These are phyloP conservation scores for Backusella tuberculispora DNA, from an alignment of 192 early-diverging fungal species.

Conservation along the genomic window DNA sequence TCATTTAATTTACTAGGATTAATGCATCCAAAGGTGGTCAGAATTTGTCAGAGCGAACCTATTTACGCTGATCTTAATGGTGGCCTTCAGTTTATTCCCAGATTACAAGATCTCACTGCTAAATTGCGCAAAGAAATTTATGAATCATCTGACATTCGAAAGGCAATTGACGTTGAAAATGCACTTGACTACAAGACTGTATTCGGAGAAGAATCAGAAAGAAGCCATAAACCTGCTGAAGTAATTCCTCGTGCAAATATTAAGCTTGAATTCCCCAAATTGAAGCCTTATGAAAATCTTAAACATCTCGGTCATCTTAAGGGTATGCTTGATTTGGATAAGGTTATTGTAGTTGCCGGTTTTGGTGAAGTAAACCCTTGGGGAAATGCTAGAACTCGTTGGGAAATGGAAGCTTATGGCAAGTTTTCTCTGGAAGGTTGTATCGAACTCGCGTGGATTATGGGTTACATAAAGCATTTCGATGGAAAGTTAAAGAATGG, in stretches of 20 bases:
- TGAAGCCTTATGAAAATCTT: slow-evolving; percentile 64
- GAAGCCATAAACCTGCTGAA: slow-evolving; percentile 57
- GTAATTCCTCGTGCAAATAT: slow-evolving; percentile 87
- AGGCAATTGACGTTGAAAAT: slow-evolving; percentile 79
- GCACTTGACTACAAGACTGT: slow-evolving; percentile 79
- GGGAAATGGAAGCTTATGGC: slow-evolving; percentile 94
- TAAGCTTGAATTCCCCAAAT: slow-evolving; percentile 79
- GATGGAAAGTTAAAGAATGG: slow-evolving; percentile 81
- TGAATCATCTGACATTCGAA: slow-evolving; percentile 85
- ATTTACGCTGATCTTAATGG: slow-evolving; percentile 94
- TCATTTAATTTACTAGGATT: slow-evolving; percentile 91
- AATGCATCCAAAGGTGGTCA: slow-evolving; percentile 78
- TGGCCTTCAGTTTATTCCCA: slow-evolving; percentile 84
- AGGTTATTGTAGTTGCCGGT: slow-evolving; percentile 91
- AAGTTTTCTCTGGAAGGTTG: slow-evolving; percentile 89
- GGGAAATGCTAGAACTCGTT: slow-evolving; percentile 90
- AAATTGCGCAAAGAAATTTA: slow-evolving; percentile 76
- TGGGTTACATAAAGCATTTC: slow-evolving; percentile 92
- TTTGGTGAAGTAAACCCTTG: slow-evolving; percentile 92
- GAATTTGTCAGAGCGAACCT: slow-evolving; percentile 72
- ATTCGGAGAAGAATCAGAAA: slow-evolving; percentile 72
- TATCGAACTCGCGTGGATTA: slow-evolving; percentile 98
- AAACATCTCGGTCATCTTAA: slow-evolving; percentile 63
- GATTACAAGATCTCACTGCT: slow-evolving; percentile 78
- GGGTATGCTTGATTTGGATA: slow-evolving; percentile 88